Evolutionary conservation across 306 rosid species (phyloP), one percentile per base, ranked within the genome.

Genomic region (Dryas alaskensis): DNA sequence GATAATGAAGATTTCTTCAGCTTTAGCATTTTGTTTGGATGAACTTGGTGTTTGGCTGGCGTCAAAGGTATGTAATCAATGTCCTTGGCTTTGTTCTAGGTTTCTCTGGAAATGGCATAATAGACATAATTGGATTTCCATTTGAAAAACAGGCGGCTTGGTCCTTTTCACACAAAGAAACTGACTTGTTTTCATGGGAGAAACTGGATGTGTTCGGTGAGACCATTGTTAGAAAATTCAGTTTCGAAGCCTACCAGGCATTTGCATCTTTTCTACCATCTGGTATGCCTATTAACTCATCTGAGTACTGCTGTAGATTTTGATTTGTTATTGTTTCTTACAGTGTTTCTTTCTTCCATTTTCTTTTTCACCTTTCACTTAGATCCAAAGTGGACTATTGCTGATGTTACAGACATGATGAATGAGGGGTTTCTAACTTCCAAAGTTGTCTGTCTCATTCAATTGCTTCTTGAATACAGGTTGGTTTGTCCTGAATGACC

Each of bases 21-120:
- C 82, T 63, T 49, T 90, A 11, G 49, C 78, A 16, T 93, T 75
- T 81, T 91, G 96, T 82, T 57, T 88, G 83, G 89, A 80, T 48
- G 94, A 88, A 10, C 89, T 93, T 61, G 98, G 98, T 72, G 65
- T 85, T 81, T 89, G 92, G 91, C 75, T 84, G 74, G 85, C 97
- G 78, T 67, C 81, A 67, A 86, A 93, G 97, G 98, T 93, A 78
- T 58, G 37, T 77, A 40, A 17, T 60, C 67, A 47, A 5, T 51
- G n/a, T 37, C 65, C 62, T 69, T 71, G 42, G 42, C 58, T 4
- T 69, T 48, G 60, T 39, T 80, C 76, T 72, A 49, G 75, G 73
- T 79, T 49, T 73, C 70, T 1, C 62, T 81, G 72, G 50, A 70
- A 59, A 16, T 74, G 79, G 53, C 46, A 6, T 80, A 31, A 43